Evolutionary conservation across 2,329 filamentous ascomycete species (phyloP).

Genomic region (Alternaria triticina): DNA sequence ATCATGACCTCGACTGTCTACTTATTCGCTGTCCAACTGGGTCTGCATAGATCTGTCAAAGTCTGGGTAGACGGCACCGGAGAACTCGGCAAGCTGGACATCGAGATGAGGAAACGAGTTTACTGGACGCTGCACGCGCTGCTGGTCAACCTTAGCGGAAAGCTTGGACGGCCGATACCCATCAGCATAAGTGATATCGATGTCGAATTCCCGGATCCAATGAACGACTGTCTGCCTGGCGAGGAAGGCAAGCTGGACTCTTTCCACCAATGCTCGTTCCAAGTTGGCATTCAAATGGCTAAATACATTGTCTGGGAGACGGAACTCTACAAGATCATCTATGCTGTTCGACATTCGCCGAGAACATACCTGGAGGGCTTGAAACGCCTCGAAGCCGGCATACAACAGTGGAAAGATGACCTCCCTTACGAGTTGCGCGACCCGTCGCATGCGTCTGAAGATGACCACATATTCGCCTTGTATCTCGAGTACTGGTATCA

Average conservation of each 20-base stretch:
- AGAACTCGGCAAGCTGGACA: conserved; percentile 63
- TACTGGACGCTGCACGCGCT: conserved; percentile 77
- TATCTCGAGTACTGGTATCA: conserved; percentile 59
- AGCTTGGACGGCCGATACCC: conserved; percentile 78
- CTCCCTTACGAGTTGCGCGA: conserved; percentile 68
- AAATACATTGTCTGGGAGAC: conserved; percentile 71
- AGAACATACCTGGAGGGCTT: conserved; percentile 70
- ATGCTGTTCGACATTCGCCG: conserved; percentile 69
- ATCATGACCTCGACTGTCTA: conserved; percentile 70
- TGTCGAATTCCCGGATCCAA: conserved; percentile 73
- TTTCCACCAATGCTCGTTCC: conserved; percentile 68
- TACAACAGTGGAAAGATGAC: conserved; percentile 67
- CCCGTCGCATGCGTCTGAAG: conserved; percentile 51
- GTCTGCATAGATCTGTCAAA: conserved; percentile 74
- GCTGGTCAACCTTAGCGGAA: conserved; percentile 72
- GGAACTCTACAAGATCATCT: conserved; percentile 78
- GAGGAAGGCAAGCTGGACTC: conserved; percentile 55
- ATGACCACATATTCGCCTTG: conserved; percentile 56
- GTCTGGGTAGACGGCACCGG: conserved; percentile 57
- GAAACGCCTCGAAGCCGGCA: conserved; percentile 68
- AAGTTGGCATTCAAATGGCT: conserved; percentile 69
- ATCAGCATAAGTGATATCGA: conserved; percentile 78
- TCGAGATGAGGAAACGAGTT: conserved; percentile 77
- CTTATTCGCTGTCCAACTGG: conserved; percentile 73
- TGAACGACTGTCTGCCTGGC: conserved; percentile 73